A percentile compares a stretch with the other conserved stretches of the same genome.
Conservation (phyloP, 108 stramenopile species). For the Nitzschia sp. region DNA sequence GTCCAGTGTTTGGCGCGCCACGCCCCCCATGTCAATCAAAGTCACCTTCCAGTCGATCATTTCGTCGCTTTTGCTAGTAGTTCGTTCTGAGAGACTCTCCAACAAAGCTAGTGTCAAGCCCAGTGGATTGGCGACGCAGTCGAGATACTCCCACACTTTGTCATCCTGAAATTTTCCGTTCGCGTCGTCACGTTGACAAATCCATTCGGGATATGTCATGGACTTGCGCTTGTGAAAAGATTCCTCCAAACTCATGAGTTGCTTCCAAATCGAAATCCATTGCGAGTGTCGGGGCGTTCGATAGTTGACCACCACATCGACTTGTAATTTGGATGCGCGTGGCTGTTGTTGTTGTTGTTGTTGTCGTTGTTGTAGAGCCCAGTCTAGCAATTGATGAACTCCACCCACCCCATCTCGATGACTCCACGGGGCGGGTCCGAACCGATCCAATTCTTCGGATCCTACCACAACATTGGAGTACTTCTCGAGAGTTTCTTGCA, state of each 20-base stretch:
- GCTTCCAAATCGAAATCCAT: constrained; percentile 33
- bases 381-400: constrained; percentile 8
- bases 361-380: not conserved
- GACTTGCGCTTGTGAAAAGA: not conserved
- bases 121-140: constrained; percentile 24
- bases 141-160: constrained; percentile 27
- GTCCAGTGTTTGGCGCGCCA: constrained; percentile 1
- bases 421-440: constrained; percentile 14
- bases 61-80: not conserved
- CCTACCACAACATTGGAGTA: constrained; percentile 10
- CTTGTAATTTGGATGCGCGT: not conserved
- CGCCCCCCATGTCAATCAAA: constrained; percentile 23
- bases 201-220: constrained; percentile 12
- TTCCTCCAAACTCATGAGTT: constrained; percentile 16
- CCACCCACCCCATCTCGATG: constrained; percentile 9
- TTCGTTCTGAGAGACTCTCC: not conserved
- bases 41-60: not conserved
- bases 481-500: not conserved
- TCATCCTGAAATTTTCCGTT: not conserved
- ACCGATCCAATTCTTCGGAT: constrained; percentile 29
- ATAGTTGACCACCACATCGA: constrained; percentile 24
- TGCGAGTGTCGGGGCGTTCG: constrained; percentile 15
- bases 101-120: constrained; percentile 15
- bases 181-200: not conserved
- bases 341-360: too few relatives aligned